Conservation (phyloP, 2,329 filamentous ascomycete species). For the Phialocephala sp. region DNA sequence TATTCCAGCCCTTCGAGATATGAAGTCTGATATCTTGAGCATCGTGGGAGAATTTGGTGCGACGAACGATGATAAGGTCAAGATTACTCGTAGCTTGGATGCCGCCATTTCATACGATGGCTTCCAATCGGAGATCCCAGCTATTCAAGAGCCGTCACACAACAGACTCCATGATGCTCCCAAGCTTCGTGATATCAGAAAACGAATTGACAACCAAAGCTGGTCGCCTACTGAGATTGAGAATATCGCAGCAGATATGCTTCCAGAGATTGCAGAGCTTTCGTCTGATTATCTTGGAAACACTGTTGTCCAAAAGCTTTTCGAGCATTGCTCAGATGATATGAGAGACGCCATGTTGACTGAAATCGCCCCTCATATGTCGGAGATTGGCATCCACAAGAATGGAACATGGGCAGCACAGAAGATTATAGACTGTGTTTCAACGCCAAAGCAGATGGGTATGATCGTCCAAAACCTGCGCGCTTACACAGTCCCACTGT, state of each 20-base stretch:
- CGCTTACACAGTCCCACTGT: slow-evolving; percentile 86
- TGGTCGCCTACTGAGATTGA: slow-evolving; percentile 88
- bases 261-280: slow-evolving; percentile 94
- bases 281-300: slow-evolving; percentile 97
- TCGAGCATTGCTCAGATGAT: slow-evolving; percentile 91
- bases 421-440: slow-evolving; percentile 92
- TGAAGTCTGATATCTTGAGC: slow-evolving; percentile 80
- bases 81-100: slow-evolving; percentile 76
- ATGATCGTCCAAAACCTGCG: slow-evolving; percentile 84
- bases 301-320: slow-evolving; percentile 98
- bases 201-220: slow-evolving; percentile 95
- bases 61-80: slow-evolving; percentile 74
- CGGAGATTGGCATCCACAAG: slow-evolving; percentile 98
- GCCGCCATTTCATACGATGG: slow-evolving; percentile 75
- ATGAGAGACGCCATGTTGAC: slow-evolving; percentile 90
- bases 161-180: slow-evolving; percentile 91
- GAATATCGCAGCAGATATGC: slow-evolving; percentile 89
- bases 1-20: slow-evolving; percentile 75
- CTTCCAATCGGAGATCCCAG: slow-evolving; percentile 84
- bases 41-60: slow-evolving; percentile 92
- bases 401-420: slow-evolving; percentile 99
- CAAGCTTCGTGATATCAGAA: slow-evolving; percentile 92
- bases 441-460: slow-evolving; percentile 67
- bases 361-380: slow-evolving; percentile 88
- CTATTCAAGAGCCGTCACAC: slow-evolving; percentile 86